Evolutionary conservation across 2,329 filamentous ascomycete genomes (phyloP).

Genomic region (Onygena corvina): DNA sequence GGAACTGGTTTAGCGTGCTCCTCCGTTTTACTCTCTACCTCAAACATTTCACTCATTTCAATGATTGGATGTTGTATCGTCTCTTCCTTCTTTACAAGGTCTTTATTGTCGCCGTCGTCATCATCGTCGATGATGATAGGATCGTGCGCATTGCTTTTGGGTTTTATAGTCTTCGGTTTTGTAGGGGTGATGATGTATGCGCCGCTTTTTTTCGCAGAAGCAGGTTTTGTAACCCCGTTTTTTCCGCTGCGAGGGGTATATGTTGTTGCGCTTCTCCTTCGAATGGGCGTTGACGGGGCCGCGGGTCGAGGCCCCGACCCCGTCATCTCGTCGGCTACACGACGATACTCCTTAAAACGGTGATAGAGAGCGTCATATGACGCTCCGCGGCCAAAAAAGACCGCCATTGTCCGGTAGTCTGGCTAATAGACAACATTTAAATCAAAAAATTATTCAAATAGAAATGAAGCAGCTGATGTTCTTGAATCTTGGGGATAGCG

Average conservation of each 20-base stretch:
- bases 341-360: conserved; percentile 36
- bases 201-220: background rate
- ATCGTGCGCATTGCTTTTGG: background rate
- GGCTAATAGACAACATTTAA: conserved; percentile 26
- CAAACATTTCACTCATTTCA: no score
- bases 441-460: background rate
- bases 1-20: no score
- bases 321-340: conserved; percentile 27
- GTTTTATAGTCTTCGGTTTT: background rate
- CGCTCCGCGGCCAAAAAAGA: conserved; percentile 35
- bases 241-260: conserved; percentile 14
- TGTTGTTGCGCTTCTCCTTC: conserved; percentile 13
- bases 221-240: conserved; percentile 15
- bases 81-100: no score
- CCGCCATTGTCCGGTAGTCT: conserved; percentile 34
- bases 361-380: conserved; percentile 40
- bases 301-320: conserved; percentile 14
- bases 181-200: conserved; percentile 1
- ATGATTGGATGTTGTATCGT: no score
- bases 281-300: conserved; percentile 9
- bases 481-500: background rate
- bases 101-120: conserved; percentile 4
- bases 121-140: conserved; percentile 12
- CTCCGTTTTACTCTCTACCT: background rate
- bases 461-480: background rate